Percentiles rank a stretch among this genome's conserved stretches.
phyloP scores from a whole-genome alignment of 371 early-diverging fungal genomes.

The Mycotypha africana region DNA sequence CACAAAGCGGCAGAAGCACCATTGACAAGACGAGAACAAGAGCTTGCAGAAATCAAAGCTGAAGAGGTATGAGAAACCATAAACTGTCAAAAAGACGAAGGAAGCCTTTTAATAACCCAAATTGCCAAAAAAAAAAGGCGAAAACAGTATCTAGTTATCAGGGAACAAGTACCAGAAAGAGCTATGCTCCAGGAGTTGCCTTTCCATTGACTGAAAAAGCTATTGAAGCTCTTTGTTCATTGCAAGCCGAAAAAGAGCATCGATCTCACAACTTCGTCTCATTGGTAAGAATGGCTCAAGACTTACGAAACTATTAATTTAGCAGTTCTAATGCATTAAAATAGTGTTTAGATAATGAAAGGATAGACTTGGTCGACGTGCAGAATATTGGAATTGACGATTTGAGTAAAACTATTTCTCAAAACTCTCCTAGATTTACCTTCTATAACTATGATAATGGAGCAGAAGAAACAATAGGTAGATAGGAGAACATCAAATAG shows the following conservation, averaged over 20 bases:
- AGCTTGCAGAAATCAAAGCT: constrained; percentile 60
- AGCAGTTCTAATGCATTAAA: neutral
- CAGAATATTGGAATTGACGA: constrained; percentile 35
- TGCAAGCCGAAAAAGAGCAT: constrained; percentile 28
- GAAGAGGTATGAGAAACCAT: constrained; percentile 50
- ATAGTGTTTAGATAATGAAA: constrained; percentile 48
- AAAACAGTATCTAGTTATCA: constrained; percentile 45
- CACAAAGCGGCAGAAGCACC: constrained; percentile 77
- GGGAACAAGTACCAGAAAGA: constrained; percentile 46
- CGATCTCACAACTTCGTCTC: constrained; percentile 55
- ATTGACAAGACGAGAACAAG: constrained; percentile 76
- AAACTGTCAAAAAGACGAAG: neutral
- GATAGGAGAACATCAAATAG: too few species aligned
- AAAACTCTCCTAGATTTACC: constrained; percentile 62
- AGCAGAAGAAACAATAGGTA: constrained; percentile 44
- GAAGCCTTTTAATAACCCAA: too few species aligned
- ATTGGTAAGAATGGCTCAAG: constrained; percentile 37
- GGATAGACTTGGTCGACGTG: constrained; percentile 46
- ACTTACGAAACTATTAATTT: too few species aligned
- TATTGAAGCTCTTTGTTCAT: constrained; percentile 44
- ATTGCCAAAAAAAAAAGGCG: constrained; percentile 19
- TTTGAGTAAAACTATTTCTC: constrained; percentile 38
- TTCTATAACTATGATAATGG: constrained; percentile 54
- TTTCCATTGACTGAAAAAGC: constrained; percentile 57
- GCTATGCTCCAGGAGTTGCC: constrained; percentile 63